Conservation (phyloP, 805 yeast genomes). For the Lachancea quebecensis region DNA sequence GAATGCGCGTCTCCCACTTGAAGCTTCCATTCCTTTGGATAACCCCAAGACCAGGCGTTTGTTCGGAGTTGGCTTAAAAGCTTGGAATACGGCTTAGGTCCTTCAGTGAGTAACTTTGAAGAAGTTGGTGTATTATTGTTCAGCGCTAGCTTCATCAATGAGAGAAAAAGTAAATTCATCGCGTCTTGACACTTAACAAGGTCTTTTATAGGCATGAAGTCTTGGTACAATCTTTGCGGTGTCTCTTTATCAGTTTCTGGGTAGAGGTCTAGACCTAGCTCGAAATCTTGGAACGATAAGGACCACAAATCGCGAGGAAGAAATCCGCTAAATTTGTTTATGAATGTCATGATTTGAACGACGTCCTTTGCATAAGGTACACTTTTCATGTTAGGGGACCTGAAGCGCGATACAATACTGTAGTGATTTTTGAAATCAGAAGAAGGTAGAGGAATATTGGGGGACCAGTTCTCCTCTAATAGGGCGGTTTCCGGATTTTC, state of each 20-base stretch:
- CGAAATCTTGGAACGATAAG: slow-evolving; percentile 28
- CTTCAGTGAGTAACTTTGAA: slow-evolving; percentile 8
- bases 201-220: slow-evolving; percentile 15
- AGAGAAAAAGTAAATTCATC: slow-evolving; percentile 24
- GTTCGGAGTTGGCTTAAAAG: slow-evolving; percentile 19
- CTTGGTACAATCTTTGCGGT: slow-evolving; percentile 17
- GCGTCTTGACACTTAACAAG: slow-evolving; percentile 21
- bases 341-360: slow-evolving; percentile 26
- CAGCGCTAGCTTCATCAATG: slow-evolving; percentile 21
- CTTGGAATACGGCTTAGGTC: slow-evolving; percentile 19
- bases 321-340: slow-evolving; percentile 23
- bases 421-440: slow-evolving; percentile 17
- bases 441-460: slow-evolving; percentile 21
- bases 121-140: slow-evolving; percentile 9
- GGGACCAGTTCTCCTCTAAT: slow-evolving; percentile 22
- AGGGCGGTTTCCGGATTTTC: slow-evolving; percentile 20
- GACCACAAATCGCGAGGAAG: slow-evolving; percentile 19
- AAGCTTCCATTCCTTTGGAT: slow-evolving; percentile 26
- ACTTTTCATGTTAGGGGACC: slow-evolving; percentile 19
- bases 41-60: slow-evolving; percentile 24
- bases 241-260: slow-evolving; percentile 15
- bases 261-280: slow-evolving; percentile 25
- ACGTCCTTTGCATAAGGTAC: slow-evolving; percentile 26
- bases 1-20: slow-evolving; percentile 1
- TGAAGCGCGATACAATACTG: slow-evolving; percentile 17